Evolutionary conservation across 108 stramenopile genomes (phyloP), one percentile per base, ranked within the genome.

Genomic region (Nitzschia sp.): DNA sequence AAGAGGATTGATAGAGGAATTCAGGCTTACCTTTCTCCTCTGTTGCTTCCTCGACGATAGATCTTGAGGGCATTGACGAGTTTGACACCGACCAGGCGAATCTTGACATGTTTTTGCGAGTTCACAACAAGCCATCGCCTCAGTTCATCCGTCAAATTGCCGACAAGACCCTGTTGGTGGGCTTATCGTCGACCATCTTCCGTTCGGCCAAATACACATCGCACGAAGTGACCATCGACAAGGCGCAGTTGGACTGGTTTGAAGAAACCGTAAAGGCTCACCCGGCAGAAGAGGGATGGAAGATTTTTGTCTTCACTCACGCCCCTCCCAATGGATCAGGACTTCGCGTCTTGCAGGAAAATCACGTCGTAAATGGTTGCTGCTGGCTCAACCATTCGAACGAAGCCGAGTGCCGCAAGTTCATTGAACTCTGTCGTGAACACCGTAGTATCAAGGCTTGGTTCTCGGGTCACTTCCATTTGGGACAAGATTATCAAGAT

Each of bases 391-490:
- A 95, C 71, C 94, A 95, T 73, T 80, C n/a, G n/a, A n/a, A n/a
- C n/a, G n/a, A n/a, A n/a, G n/a, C n/a, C n/a, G n/a, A n/a, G n/a
- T n/a, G 89, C 50, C 78, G 81, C 27, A 80, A 73, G 62, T 96
- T 96, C 69, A 86, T 94, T 63, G 78, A 89, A 53, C 54, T 91
- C 41, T 94, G 95, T n/a, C 59, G 85, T 48, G 86, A 90, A 56
- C 66, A 96, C 66, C 85, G 76, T 19, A 73, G 69, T 53, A 89
- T 98, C 72, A 97, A 96, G 80, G 88, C 80, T 19, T 98, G 97
- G 97, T 94, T 94, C 50, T 83, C 83, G 9, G 97, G 97, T 22
- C 97, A 98, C 72, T 98, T 97, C 77, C 97, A 98, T 76, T 83
- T 98, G 58, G 80, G 86, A 28, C 71, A 72, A 45, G 79, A 80